Evolutionary conservation across 2,329 filamentous ascomycete species (phyloP), one percentile per base, ranked within the genome.

Genomic region (Venturia aucupariae): DNA sequence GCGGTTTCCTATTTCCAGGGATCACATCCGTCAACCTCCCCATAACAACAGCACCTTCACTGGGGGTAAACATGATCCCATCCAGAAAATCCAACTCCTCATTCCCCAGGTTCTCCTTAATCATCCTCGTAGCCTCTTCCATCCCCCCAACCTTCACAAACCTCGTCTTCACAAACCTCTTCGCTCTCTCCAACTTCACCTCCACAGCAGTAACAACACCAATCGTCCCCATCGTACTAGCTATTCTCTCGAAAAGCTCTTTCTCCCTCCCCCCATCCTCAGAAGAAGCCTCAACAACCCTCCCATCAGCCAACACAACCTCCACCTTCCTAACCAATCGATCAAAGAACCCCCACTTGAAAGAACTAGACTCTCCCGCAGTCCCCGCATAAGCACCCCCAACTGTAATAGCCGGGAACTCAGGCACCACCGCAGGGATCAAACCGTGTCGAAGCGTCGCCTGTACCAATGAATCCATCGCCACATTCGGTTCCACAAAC

Each of bases 361-460:
- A 91, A 27, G 82, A 85, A 67, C 84, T 87, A 74, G 85, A 88
- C 73, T 89, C 87, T 11, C 86, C 87, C 8, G 85, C 83, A 0
- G 84, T 87, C 1, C 87, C 88, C 59, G 84, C 83, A 73, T 87
- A 89, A 4, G 84, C 86, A 42, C 87, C 87, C 30, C 87, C 87
- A 4, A 83, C 84, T 2, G 87, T 90, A 71, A 89, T 90, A n/a
- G 85, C 86, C 2, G 85, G 86, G 64, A 89, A 88, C 70, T 89
- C 87, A 82, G 87, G 87, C 6, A 89, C 85, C 0, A 90, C 85
- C 0, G 84, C 82, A 0, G 87, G 86, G 2, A 89, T 77, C 1
- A 89, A 76, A 0, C 80, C 81, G 63, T 82, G 74, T 27, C 76
- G 74, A n/a, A 86, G 69, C 0, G 85, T 84, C 4, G 81, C 82